Base-by-base conservation (phyloP, 345 rosid genomes). In the Eucalyptus cloeziana region DNA sequence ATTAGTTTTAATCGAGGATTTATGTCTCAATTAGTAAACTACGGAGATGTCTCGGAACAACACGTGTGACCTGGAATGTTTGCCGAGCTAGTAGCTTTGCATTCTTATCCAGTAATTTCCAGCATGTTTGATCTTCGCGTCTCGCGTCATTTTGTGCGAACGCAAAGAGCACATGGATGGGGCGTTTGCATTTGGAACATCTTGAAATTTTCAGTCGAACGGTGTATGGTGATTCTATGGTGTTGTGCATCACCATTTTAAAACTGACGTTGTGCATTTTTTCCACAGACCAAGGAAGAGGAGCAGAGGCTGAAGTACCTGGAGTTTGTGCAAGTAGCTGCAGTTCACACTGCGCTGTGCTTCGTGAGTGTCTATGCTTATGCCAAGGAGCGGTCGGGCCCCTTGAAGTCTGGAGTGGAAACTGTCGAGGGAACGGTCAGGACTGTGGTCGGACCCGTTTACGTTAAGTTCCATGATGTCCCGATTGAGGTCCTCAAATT, bases 311-410 rank as follows among this genome's bases (percentile, higher is more conserved):
- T 97, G 89, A 97, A 96, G 92, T 97, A 96, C 52, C 91, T 97
- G 90, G 94, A 94, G 90, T 96, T 95, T 60, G 97, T 96, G 88
- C 99, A 98, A 93, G 97, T 94, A 80, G 96, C 95, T 14, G 92
- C 94, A 27, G 86, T 96, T 25, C 94, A 96, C 88, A 96, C 95
- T 1, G 87, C 92, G 62, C 83, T 95, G 93, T 92, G 95, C 47
- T 94, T 96, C 88, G 49, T 93, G 86, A 89, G 92, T 49, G 92
- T 98, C 40, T 98, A 98, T 88, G 90, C 90, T 14, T 92, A 93
- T 91, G 97, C 97, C 16, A 98, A 98, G 93, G 97, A 95, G 40
- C 93, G 92, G 92, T 92, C 97, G 4, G 98, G 99, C 40, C 98
- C 97, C 7, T 90, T 97, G 93, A 97, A 96, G 89, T 90, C 96